phyloP scores from a whole-genome alignment of 768 basidiomycete species.

The Kwoniella heveanensis region DNA sequence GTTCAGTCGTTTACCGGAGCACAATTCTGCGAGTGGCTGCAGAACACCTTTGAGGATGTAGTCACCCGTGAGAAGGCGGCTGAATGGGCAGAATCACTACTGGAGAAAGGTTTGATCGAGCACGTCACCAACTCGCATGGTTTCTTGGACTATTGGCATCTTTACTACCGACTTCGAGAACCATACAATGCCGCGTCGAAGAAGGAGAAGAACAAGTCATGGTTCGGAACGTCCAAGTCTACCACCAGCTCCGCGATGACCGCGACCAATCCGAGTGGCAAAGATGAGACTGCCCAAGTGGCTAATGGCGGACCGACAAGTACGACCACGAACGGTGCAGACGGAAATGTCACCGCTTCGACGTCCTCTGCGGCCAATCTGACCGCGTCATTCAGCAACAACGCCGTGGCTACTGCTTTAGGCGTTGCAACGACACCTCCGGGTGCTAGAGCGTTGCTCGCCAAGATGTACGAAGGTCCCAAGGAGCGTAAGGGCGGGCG shows the following conservation, averaged over 20 bases:
- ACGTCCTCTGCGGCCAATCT: slow-evolving; percentile 1
- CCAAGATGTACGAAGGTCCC: slow-evolving; percentile 25
- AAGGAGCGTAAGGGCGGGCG: slow-evolving; percentile 20
- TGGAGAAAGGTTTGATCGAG: slow-evolving; percentile 80
- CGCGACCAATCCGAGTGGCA: not conserved
- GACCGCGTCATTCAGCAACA: not conserved
- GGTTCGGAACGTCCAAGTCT: slow-evolving; percentile 28
- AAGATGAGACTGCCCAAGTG: slow-evolving; percentile 5
- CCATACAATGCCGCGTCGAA: slow-evolving; percentile 61
- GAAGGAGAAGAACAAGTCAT: slow-evolving; percentile 26
- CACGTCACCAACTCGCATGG: slow-evolving; percentile 77
- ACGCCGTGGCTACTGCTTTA: not conserved
- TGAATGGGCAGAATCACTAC: slow-evolving; percentile 75
- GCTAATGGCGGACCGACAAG: not conserved
- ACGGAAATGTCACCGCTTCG: slow-evolving; percentile 6
- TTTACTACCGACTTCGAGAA: slow-evolving; percentile 80
- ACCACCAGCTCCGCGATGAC: not conserved
- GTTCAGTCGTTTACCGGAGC: slow-evolving; percentile 83
- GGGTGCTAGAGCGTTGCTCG: slow-evolving; percentile 13
- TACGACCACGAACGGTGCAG: not conserved
- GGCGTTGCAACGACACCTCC: slow-evolving; percentile 10
- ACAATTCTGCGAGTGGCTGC: slow-evolving; percentile 87
- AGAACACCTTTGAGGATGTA: slow-evolving; percentile 87
- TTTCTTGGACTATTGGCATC: slow-evolving; percentile 82
- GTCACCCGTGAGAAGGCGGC: slow-evolving; percentile 76